Percentiles rank a stretch among this genome's conserved stretches.
phyloP scores from a whole-genome alignment of 2,329 filamentous ascomycete genomes.

The Diplocarpon mali region DNA sequence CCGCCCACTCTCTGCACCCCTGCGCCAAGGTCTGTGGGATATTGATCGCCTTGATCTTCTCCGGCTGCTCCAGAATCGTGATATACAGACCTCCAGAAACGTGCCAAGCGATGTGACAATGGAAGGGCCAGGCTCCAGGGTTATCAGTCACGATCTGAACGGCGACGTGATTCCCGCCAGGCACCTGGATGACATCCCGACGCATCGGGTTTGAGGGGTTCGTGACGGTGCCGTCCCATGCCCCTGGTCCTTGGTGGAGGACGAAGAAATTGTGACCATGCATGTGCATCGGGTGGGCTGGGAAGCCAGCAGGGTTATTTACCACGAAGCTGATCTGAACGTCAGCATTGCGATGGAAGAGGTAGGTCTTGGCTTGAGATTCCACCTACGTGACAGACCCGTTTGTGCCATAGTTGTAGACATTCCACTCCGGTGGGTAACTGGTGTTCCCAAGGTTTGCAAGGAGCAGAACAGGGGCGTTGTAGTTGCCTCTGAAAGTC shows the following conservation, averaged over 20 bases:
- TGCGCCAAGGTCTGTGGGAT: slow-evolving; percentile 1
- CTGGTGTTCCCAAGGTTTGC: slow-evolving; percentile 39
- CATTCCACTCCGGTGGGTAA: slow-evolving; percentile 44
- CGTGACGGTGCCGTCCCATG: slow-evolving; percentile 22
- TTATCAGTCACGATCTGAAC: slow-evolving; percentile 32
- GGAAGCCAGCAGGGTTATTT: slow-evolving; percentile 34
- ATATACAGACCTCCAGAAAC: slow-evolving; percentile 32
- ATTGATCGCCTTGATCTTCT: slow-evolving; percentile 3
- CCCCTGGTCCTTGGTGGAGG: slow-evolving; percentile 37
- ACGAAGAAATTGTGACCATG: slow-evolving; percentile 66
- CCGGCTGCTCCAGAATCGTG: slow-evolving; percentile 32
- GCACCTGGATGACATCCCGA: slow-evolving; percentile 39
- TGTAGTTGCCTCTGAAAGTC: slow-evolving; percentile 39
- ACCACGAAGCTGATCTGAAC: slow-evolving; percentile 34
- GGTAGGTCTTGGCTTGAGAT: neutral
- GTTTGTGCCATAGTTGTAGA: slow-evolving; percentile 42
- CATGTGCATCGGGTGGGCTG: slow-evolving; percentile 54
- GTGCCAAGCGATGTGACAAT: slow-evolving; percentile 42
- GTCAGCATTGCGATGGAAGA: neutral
- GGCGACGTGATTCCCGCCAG: slow-evolving; percentile 27
- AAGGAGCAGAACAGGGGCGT: slow-evolving; percentile 46
- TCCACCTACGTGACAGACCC: slow-evolving; percentile 32
- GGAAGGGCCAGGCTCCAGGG: slow-evolving; percentile 41
- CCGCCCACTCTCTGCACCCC: slow-evolving; percentile 37
- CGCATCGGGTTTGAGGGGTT: slow-evolving; percentile 39